Conservation (phyloP, 225 moss, liverwort and hornwort genomes). For the Marchantia polymorpha region DNA sequence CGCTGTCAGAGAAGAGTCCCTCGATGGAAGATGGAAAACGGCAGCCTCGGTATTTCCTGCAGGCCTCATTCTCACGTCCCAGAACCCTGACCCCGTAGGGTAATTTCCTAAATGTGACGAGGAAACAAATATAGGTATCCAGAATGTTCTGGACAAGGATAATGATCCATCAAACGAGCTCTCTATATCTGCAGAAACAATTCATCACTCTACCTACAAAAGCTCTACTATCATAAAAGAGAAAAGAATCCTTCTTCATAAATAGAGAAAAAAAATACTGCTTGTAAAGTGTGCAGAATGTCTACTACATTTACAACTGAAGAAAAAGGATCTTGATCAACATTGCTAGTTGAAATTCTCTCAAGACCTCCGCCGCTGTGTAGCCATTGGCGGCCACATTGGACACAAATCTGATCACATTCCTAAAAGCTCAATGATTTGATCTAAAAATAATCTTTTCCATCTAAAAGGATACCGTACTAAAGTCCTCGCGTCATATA, state of each 20-base stretch:
- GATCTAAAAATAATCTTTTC: constrained; percentile 8
- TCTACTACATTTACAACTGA: constrained; percentile 16
- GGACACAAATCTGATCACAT: neutral
- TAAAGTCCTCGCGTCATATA: neutral
- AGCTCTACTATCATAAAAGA: neutral
- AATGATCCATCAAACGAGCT: constrained; percentile 3
- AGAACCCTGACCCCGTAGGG: neutral
- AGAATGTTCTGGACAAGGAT: neutral
- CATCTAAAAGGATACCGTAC: neutral
- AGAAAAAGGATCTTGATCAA: neutral
- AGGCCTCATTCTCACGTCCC: neutral
- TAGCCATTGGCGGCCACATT: neutral
- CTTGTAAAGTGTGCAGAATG: neutral
- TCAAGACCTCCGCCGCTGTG: neutral
- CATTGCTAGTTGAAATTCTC: neutral
- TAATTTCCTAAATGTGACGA: neutral
- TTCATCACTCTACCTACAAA: neutral
- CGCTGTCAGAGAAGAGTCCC: neutral
- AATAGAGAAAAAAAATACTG: neutral
- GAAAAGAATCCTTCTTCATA: constrained; percentile 1
- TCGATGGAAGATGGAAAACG: neutral
- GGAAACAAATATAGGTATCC: neutral
- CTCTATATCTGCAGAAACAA: neutral
- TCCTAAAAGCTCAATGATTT: constrained; percentile 12
- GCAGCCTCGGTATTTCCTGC: neutral